Evolutionary conservation across 2,329 filamentous ascomycete genomes (phyloP).

Genomic region (Trichophyton simii): DNA sequence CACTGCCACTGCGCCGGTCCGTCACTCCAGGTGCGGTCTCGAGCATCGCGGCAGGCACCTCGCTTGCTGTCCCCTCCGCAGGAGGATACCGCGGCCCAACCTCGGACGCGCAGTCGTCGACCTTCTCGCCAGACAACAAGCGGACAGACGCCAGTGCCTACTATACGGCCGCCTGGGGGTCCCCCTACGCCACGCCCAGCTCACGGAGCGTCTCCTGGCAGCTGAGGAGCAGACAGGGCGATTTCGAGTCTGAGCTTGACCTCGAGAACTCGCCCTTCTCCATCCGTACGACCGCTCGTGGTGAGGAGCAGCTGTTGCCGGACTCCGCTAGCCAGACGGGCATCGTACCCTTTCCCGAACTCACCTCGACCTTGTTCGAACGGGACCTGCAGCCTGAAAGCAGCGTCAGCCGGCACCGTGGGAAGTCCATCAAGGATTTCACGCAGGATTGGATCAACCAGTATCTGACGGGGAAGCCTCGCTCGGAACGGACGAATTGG

Average conservation of each 20-base stretch:
- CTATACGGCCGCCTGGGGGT: conserved; percentile 79
- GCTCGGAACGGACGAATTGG: conserved; percentile 66
- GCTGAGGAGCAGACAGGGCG: conserved; percentile 32
- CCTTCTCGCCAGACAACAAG: conserved; percentile 31
- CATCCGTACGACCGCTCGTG: conserved; percentile 16
- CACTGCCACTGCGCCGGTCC: conserved; percentile 24
- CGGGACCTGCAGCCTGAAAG: conserved; percentile 14
- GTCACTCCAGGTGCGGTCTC: conserved; percentile 25
- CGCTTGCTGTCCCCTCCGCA: conserved; percentile 11
- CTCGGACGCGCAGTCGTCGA: conserved; percentile 24
- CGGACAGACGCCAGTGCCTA: conserved; percentile 40
- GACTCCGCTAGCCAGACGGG: not conserved
- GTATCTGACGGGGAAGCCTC: conserved; percentile 59
- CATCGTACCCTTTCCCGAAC: conserved; percentile 7
- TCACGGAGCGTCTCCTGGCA: conserved; percentile 30
- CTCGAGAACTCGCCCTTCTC: conserved; percentile 25
- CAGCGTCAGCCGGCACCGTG: conserved; percentile 15
- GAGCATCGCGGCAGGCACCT: conserved; percentile 24
- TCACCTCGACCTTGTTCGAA: conserved; percentile 18
- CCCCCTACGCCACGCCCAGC: conserved; percentile 62
- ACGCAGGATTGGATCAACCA: conserved; percentile 80
- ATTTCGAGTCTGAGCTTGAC: conserved; percentile 25
- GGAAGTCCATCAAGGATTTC: conserved; percentile 41
- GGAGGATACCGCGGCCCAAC: conserved; percentile 16
- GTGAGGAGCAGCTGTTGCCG: not conserved